A percentile compares a stretch with the other conserved stretches of the same genome.
Conservation (phyloP, 306 rosid species). For the Prunus mume region DNA sequence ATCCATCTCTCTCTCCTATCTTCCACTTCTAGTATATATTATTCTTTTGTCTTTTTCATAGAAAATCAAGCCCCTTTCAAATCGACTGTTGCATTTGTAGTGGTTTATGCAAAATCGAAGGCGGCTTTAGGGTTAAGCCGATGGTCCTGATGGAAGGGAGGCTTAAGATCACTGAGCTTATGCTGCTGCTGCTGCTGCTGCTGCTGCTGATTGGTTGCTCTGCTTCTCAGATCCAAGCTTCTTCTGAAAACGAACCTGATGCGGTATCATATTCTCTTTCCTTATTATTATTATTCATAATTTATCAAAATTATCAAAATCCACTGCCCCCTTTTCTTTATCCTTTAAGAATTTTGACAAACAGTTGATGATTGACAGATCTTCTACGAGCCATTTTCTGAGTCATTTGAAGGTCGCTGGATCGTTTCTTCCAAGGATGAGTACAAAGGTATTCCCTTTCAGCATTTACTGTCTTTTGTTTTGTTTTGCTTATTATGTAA, state of each 20-base stretch:
- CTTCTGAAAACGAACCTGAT: constrained; percentile 1
- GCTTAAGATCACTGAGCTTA: constrained; percentile 2
- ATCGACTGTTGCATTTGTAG: neutral
- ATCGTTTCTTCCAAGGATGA: constrained; percentile 50
- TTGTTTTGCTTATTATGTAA: neutral
- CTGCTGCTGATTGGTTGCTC: constrained; percentile 15
- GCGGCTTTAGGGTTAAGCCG: neutral
- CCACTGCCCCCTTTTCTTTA: neutral
- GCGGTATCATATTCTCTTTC: neutral
- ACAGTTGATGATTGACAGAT: neutral
- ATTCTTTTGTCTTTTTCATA: neutral
- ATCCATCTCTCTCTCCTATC: too few relatives aligned
- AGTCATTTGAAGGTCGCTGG: constrained; percentile 55
- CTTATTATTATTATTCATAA: neutral
- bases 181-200: neutral
- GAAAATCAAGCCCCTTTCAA: neutral
- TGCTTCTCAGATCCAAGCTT: constrained; percentile 19
- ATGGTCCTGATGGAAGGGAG: constrained; percentile 8
- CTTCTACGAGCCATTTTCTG: constrained; percentile 63
- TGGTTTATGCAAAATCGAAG: neutral
- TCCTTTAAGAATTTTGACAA: neutral
- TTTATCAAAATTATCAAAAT: neutral
- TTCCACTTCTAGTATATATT: neutral
- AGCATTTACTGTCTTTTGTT: neutral
- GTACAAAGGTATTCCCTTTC: constrained; percentile 34